Evolutionary conservation across 768 basidiomycete species (phyloP).

Genomic region (Sporobolomyces pararoseus): DNA sequence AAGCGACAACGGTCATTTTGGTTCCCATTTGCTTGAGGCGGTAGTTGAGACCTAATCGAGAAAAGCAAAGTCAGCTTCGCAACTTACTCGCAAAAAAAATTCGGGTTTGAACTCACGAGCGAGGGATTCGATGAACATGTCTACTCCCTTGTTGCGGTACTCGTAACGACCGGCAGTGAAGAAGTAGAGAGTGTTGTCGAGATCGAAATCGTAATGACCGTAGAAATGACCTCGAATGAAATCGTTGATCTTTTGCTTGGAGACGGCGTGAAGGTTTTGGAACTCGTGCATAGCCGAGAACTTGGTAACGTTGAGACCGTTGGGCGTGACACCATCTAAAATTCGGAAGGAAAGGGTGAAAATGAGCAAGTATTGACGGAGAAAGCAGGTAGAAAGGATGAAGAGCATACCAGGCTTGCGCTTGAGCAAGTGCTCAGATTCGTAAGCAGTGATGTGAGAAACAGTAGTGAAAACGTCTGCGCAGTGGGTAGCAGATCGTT

Average conservation of each 20-base stretch:
- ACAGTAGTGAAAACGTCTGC: constrained; percentile 98
- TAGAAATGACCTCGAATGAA: constrained; percentile 98
- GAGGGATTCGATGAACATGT: constrained; percentile 97
- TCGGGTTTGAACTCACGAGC: constrained; percentile 59
- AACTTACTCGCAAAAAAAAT: neutral
- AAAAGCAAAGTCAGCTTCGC: neutral
- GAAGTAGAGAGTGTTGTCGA: constrained; percentile 66
- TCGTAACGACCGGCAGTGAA: constrained; percentile 99
- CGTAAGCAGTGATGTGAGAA: constrained; percentile 96
- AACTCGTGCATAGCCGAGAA: constrained; percentile 97
- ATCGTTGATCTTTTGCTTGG: constrained; percentile 98
- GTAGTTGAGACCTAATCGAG: constrained; percentile 57
- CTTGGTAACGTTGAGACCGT: constrained; percentile 96
- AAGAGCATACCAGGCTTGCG: constrained; percentile 63
- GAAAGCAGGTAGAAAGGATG: neutral
- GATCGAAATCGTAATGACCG: constrained; percentile 84
- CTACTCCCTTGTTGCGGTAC: constrained; percentile 98
- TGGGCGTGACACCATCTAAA: constrained; percentile 84
- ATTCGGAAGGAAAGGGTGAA: neutral
- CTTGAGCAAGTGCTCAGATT: constrained; percentile 91
- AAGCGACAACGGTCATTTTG: constrained; percentile 83
- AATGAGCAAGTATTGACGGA: no score
- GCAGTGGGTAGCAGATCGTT: constrained; percentile 87
- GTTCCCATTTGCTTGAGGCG: constrained; percentile 63
- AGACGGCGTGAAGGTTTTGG: constrained; percentile 84